Evolutionary conservation across 1,284 basidiomycete species (phyloP), one percentile per base, ranked within the genome.

Genomic region (Ceraceosorus bombacis): DNA sequence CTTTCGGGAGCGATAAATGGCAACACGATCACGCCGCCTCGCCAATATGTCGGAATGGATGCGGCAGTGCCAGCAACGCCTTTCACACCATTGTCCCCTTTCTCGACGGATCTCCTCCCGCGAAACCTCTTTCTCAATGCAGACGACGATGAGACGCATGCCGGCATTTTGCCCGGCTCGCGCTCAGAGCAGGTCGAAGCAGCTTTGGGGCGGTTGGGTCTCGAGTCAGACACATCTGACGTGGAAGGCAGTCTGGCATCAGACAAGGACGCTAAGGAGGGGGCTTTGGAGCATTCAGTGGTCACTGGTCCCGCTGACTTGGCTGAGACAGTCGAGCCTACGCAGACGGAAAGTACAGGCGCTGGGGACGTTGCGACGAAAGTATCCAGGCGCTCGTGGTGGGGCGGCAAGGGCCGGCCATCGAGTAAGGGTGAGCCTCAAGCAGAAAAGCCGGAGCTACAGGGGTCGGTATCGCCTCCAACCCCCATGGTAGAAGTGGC

Each of bases 31-130:
- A 27, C 27, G 27, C 27, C 27, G 27, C 27, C 27, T 27, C 27
- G 27, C 27, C 27, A 27, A 27, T 27, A 27, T 27, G 27, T 27
- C 27, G 27, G 27, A 27, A 3, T 27, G 27, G 27, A 27, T 27
- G 27, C 27, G 27, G 27, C 27, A 27, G 27, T 27, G 27, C 27
- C 27, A 27, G 27, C 27, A 8, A 7, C 6, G 2, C 46, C 49
- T 15, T 41, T 55, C 36, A 49, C 59, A 36, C 60, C 57, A 37
- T 43, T 63, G 51, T 65, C 63, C 5, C 63, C 63, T 37, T 65
- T 64, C 51, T 59, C 57, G 40, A 59, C 57, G 15, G 61, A 63
- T 41, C 55, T 65, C 13, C 54, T 65, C 5, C 63, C 63, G 10
- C 51, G 57, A 40, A 65, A 63, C 17, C 48, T 65, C 40, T 63